A percentile compares a stretch with the other conserved stretches of the same genome.
Evolutionary conservation across 1,284 basidiomycete genomes (phyloP).

Genomic region (Naganishia sp.): DNA sequence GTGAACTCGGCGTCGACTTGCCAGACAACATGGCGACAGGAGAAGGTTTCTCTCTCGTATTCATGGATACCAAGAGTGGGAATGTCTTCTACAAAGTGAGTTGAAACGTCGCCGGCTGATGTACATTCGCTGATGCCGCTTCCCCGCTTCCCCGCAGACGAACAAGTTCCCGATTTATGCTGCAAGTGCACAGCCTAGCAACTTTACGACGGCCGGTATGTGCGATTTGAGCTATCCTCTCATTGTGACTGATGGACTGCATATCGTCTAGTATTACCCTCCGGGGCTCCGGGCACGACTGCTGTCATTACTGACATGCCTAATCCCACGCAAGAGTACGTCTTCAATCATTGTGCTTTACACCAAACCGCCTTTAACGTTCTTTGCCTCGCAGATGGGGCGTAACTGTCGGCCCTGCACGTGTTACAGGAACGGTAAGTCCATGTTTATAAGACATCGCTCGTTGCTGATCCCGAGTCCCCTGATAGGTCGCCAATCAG

Average conservation of each 20-base stretch:
- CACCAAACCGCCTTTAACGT: background rate
- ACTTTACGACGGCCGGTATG: slow-evolving; percentile 45
- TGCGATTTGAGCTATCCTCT: slow-evolving; percentile 8
- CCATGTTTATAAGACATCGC: background rate
- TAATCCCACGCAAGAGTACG: slow-evolving; percentile 49
- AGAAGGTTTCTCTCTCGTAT: slow-evolving; percentile 47
- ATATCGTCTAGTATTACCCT: slow-evolving; percentile 40
- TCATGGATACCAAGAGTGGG: slow-evolving; percentile 49
- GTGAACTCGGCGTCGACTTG: slow-evolving; percentile 51
- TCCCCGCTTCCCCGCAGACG: slow-evolving; percentile 34
- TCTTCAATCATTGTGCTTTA: background rate
- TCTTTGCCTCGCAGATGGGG: slow-evolving; percentile 4
- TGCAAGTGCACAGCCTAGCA: slow-evolving; percentile 35
- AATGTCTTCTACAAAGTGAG: slow-evolving; percentile 48
- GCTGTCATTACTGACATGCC: slow-evolving; percentile 42
- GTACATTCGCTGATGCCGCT: background rate
- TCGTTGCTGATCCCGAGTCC: background rate
- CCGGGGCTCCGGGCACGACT: slow-evolving; percentile 43
- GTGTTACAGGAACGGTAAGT: slow-evolving; percentile 10
- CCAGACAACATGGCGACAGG: slow-evolving; percentile 28
- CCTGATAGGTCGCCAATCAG: slow-evolving; percentile 14
- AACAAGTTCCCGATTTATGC: slow-evolving; percentile 47
- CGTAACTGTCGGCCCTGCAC: slow-evolving; percentile 10
- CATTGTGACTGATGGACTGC: background rate
- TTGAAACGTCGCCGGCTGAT: background rate